Percentiles rank a stretch among this genome's conserved stretches.
These are phyloP conservation scores for Exophiala bonariae DNA, from an alignment of 2,329 filamentous ascomycete genomes.

Conservation along the genomic window DNA sequence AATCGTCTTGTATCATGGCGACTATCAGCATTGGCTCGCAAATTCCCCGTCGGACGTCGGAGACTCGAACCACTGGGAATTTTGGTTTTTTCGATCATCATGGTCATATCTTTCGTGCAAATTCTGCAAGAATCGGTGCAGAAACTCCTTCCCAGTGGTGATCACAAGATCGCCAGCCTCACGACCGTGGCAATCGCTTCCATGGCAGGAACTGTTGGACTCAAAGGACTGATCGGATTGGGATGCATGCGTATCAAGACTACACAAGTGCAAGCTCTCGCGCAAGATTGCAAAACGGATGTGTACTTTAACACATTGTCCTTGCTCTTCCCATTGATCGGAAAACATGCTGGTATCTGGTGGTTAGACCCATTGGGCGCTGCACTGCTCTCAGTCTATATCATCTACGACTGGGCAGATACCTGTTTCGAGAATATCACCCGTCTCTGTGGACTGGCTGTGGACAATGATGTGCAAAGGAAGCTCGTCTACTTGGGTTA, in stretches of 20 bases:
- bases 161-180: constrained; percentile 35
- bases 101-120: constrained; percentile 64
- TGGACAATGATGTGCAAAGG: constrained; percentile 51
- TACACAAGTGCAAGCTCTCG: constrained; percentile 63
- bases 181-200: constrained; percentile 57
- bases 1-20: constrained; percentile 61
- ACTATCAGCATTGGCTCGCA: constrained; percentile 49
- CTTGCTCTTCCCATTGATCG: constrained; percentile 63
- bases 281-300: constrained; percentile 64
- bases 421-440: constrained; percentile 62
- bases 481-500: constrained; percentile 63
- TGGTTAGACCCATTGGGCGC: constrained; percentile 67
- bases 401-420: constrained; percentile 68
- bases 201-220: constrained; percentile 56
- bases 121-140: constrained; percentile 61
- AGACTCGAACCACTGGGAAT: constrained; percentile 63
- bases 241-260: constrained; percentile 62
- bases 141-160: constrained; percentile 54
- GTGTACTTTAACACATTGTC: constrained; percentile 66
- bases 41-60: constrained; percentile 59
- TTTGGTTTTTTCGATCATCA: constrained; percentile 63
- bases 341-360: constrained; percentile 60
- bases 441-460: constrained; percentile 59
- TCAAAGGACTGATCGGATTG: constrained; percentile 63
- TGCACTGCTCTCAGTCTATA: constrained; percentile 62